Evolutionary conservation across 495 filamentous ascomycete genomes (phyloP).

Genomic region (Oidiodendron maius): DNA sequence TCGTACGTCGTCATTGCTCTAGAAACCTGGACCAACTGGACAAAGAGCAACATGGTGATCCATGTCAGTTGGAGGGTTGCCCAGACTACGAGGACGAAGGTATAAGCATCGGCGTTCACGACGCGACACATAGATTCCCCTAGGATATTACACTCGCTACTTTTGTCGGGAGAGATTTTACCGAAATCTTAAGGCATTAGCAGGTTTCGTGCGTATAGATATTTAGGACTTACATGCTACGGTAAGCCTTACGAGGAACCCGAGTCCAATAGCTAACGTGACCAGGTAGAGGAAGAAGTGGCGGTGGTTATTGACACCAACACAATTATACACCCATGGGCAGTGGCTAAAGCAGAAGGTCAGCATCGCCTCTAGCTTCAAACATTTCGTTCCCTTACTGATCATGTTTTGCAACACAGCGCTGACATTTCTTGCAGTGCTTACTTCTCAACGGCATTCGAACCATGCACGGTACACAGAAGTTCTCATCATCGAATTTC

Average conservation of each 20-base stretch:
- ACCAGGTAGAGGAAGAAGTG: slow-evolving; percentile 91
- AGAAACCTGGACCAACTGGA: slow-evolving; percentile 86
- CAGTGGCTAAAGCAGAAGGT: slow-evolving; percentile 68
- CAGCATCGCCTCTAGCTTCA: slow-evolving; percentile 24
- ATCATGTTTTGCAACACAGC: slow-evolving; percentile 94
- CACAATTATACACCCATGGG: slow-evolving; percentile 95
- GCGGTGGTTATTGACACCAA: slow-evolving; percentile 88
- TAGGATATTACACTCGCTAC: slow-evolving; percentile 65
- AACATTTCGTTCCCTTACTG: slow-evolving; percentile 56
- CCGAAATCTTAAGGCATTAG: no score
- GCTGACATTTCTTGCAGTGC: slow-evolving; percentile 84
- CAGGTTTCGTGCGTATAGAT: no score
- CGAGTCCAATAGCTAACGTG: slow-evolving; percentile 67
- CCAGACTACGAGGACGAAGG: slow-evolving; percentile 73
- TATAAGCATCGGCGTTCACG: slow-evolving; percentile 76
- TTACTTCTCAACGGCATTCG: slow-evolving; percentile 87
- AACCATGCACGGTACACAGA: slow-evolving; percentile 91
- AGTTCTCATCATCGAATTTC: slow-evolving; percentile 92
- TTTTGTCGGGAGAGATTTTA: no score
- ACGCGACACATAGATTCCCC: slow-evolving; percentile 64
- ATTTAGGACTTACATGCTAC: slow-evolving; percentile 43
- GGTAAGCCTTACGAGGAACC: slow-evolving; percentile 43
- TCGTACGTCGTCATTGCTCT: slow-evolving; percentile 93
- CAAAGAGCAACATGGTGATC: slow-evolving; percentile 91
- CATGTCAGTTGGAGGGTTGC: slow-evolving; percentile 76